Conservation (phyloP, 2,329 filamentous ascomycete species). For the Penicillium sp. region DNA sequence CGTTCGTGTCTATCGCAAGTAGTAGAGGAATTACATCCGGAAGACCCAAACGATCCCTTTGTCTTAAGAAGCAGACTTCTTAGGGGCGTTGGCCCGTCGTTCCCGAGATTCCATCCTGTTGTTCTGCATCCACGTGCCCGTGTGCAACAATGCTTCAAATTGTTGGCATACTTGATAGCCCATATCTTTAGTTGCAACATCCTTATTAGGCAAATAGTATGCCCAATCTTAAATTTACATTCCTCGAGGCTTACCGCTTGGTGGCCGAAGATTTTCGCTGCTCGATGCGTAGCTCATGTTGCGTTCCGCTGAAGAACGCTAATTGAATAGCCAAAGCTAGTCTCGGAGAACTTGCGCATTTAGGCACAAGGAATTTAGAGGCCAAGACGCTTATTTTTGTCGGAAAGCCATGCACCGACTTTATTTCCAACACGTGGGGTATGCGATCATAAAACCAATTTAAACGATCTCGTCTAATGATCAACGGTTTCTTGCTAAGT, state of each 20-base stretch:
- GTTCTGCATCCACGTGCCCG: too few relatives aligned
- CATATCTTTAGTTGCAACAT: neutral
- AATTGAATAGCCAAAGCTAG: neutral
- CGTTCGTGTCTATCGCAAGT: neutral
- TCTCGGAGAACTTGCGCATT: constrained; percentile 7
- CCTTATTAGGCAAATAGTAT: neutral
- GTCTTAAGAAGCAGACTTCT: too few relatives aligned
- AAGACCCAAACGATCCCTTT: too few relatives aligned
- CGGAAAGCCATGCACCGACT: constrained; percentile 4
- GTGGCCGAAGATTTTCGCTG: neutral
- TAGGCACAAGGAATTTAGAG: neutral
- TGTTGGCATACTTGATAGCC: neutral
- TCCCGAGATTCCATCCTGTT: too few relatives aligned
- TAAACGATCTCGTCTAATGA: neutral
- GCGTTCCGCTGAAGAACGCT: neutral
- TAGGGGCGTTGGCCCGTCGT: neutral
- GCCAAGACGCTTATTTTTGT: constrained; percentile 9
- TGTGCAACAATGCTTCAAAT: neutral
- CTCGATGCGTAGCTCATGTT: neutral
- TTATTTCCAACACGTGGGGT: constrained; percentile 5
- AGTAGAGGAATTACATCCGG: too few relatives aligned
- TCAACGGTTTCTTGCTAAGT: neutral
- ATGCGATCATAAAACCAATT: neutral
- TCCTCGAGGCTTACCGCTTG: too few relatives aligned
- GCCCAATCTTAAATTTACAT: neutral